Evolutionary conservation across 2,329 filamentous ascomycete genomes (phyloP).

Genomic region (Thelonectria discophora): DNA sequence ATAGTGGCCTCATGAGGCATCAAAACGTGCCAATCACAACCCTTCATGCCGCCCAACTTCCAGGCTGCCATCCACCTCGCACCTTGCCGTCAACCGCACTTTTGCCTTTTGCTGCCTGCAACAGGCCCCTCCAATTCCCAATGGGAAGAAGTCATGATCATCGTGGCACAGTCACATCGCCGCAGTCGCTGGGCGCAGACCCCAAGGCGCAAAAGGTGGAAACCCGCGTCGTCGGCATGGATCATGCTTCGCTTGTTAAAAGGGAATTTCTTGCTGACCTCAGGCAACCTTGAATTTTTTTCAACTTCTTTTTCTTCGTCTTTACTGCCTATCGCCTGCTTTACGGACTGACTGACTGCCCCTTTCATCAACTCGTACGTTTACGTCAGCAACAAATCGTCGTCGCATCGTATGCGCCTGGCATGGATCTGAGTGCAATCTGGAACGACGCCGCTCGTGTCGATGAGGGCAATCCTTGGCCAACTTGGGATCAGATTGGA

Average conservation of each 20-base stretch:
- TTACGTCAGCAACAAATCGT: background rate
- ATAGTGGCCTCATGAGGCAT: conserved; percentile 17
- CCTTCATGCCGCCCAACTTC: background rate
- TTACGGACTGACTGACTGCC: background rate
- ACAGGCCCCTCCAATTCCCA: too few relatives aligned
- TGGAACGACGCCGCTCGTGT: conserved; percentile 2
- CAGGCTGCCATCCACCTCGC: background rate
- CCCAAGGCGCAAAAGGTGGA: too few relatives aligned
- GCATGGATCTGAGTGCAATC: conserved; percentile 16
- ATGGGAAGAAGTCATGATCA: too few relatives aligned
- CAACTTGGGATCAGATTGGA: too few relatives aligned
- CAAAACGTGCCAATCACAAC: conserved; percentile 8
- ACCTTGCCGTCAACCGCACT: too few relatives aligned
- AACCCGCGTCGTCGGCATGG: too few relatives aligned
- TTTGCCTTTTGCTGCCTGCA: too few relatives aligned
- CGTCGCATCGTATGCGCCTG: background rate
- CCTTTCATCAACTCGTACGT: background rate
- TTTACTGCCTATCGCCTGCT: background rate
- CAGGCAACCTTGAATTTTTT: background rate
- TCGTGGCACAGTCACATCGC: too few relatives aligned
- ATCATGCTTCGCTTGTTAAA: too few relatives aligned
- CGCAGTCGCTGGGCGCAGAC: too few relatives aligned
- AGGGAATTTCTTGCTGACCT: background rate
- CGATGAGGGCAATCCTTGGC: background rate
- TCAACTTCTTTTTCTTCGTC: background rate